A percentile compares a stretch with the other conserved stretches of the same genome.
Evolutionary conservation across 2,329 filamentous ascomycete species (phyloP).

Genomic region (Botryotinia convoluta): DNA sequence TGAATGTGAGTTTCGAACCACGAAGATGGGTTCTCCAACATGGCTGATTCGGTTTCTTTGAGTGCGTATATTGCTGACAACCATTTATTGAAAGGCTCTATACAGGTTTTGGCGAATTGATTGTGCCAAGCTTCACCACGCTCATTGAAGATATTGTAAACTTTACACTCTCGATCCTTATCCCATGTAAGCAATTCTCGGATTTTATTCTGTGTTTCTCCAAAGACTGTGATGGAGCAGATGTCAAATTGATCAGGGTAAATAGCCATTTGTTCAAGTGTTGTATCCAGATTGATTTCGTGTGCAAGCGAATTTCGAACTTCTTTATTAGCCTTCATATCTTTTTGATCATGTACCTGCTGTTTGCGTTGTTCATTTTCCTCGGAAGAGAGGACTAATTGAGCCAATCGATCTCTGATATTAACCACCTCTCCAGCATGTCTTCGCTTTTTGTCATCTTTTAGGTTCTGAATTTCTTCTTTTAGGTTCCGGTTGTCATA

Average conservation of each 20-base stretch:
- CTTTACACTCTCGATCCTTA: not conserved
- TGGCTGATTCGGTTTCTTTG: not conserved
- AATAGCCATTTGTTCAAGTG: not conserved
- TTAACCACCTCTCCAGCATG: not conserved
- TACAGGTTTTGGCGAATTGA: not conserved
- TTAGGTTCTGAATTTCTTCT: rapidly evolving
- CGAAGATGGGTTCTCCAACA: not conserved
- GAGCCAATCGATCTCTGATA: not conserved
- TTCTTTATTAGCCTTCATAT: not conserved
- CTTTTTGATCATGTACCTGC: not conserved
- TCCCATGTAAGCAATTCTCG: not conserved
- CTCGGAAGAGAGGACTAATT: not conserved
- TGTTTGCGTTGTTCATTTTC: not conserved
- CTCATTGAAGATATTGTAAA: not conserved
- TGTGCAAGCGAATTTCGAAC: not conserved
- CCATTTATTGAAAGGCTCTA: not conserved
- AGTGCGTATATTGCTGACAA: not conserved
- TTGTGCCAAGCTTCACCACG: not conserved
- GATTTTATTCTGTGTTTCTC: not conserved
- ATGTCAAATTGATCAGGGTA: not conserved
- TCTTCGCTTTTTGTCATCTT: not conserved
- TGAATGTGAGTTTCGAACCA: not conserved
- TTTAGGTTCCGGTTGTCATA: no score
- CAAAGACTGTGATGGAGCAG: not conserved
- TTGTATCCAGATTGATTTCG: not conserved